Evolutionary conservation across 148 eudicot genomes (phyloP), one percentile per base, ranked within the genome.

Genomic region (Suaeda aralocaspica): DNA sequence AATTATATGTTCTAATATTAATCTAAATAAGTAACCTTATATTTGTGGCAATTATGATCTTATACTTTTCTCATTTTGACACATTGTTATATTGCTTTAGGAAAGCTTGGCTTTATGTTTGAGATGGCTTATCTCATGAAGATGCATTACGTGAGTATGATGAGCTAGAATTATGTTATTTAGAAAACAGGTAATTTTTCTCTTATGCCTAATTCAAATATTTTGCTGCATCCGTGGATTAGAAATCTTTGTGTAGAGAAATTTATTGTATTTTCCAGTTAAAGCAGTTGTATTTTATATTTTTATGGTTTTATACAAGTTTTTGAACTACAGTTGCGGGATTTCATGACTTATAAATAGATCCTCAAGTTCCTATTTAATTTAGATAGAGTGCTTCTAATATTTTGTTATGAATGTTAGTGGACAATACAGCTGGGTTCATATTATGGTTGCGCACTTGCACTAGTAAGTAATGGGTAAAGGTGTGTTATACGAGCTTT

Each of bases 41-140:
- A 49, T n/a, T 73, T 42, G 45, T 63, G 22, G 66, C 16, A 21
- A 26, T 22, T 50, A 6, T 39, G 29, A 28, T 8, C 21, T 30
- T 70, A 30, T 58, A 39, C 2, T 16, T n/a, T 31, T 67, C 30
- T 45, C 41, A n/a, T 55, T 50, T 60, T 57, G 34, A 58, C 56
- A 62, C 26, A 49, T 18, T 48, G 59, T 48, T 65, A 45, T 71
- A 45, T 75, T 29, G 18, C 67, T 64, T 53, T 77, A 93, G 98
- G 99, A 94, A 86, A 94, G 97, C 81, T 79, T 94, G 88, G 99
- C 99, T 65, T 89, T 75, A 91, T 91, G 99, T 94, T 94, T 82
- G 99, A 89, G 71, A 82, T 94, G 85, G 90, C 96, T 82, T 85
- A 91, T 89, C 97, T 39, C 85, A 94, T 80, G 99, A 91, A 85